Percentiles rank a stretch among this genome's conserved stretches.
Conservation (phyloP, 2,329 filamentous ascomycete genomes). For the Botrytis cinerea region DNA sequence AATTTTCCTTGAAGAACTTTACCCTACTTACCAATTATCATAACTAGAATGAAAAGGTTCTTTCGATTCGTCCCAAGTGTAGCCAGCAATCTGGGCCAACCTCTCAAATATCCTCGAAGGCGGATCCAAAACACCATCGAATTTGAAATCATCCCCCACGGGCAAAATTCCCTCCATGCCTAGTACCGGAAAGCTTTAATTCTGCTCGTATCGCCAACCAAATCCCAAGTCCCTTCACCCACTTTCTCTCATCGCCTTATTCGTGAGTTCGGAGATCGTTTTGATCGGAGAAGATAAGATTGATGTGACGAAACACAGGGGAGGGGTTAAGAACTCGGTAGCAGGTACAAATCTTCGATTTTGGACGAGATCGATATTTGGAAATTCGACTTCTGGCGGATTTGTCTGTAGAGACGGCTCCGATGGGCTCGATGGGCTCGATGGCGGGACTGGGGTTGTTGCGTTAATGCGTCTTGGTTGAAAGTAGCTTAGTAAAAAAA, state of each 20-base stretch:
- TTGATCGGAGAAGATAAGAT: background rate
- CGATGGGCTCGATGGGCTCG: conserved; percentile 4
- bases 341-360: background rate
- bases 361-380: conserved; percentile 16
- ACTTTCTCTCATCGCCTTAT: conserved; percentile 17
- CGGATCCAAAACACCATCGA: conserved; percentile 58
- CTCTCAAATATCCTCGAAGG: conserved; percentile 72
- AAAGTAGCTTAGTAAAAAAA: background rate
- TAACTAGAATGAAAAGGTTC: conserved; percentile 69
- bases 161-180: conserved; percentile 36
- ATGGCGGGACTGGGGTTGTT: conserved; percentile 5
- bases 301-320: background rate
- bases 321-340: background rate
- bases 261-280: conserved; percentile 25
- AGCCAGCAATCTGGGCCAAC: conserved; percentile 70
- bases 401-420: background rate
- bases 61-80: conserved; percentile 71
- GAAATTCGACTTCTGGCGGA: background rate
- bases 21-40: conserved; percentile 73
- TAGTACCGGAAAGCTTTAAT: background rate
- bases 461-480: conserved; percentile 10
- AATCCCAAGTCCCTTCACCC: background rate
- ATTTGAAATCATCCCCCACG: conserved; percentile 33
- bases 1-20: background rate
- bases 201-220: conserved; percentile 6